Conservation (phyloP, 192 early-diverging fungal species). For the Mortierella hygrophila region DNA sequence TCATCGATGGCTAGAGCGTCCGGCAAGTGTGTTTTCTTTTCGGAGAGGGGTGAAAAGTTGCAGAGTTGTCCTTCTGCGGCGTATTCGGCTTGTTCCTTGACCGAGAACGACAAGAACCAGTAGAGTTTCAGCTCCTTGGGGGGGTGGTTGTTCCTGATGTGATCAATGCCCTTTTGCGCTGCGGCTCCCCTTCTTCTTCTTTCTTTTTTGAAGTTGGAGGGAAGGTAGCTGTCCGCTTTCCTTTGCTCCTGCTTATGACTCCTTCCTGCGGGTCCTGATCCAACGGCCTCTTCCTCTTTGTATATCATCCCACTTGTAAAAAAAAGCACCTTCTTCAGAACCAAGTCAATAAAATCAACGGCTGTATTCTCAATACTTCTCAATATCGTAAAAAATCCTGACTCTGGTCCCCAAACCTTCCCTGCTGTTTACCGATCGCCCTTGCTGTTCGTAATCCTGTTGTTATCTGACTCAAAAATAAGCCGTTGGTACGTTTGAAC, state of each 20-base stretch:
- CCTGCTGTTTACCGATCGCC: too few species aligned
- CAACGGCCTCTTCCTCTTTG: neutral
- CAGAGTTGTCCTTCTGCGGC: conserved; percentile 42
- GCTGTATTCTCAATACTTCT: neutral
- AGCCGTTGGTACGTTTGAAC: neutral
- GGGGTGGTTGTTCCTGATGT: neutral
- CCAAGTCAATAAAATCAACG: neutral
- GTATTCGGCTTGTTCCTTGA: conserved; percentile 24
- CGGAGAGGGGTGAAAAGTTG: conserved; percentile 59
- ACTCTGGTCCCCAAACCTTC: conserved; percentile 8
- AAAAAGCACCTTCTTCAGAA: neutral
- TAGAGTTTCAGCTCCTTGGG: neutral
- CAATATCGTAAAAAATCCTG: conserved; percentile 11
- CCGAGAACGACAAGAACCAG: neutral
- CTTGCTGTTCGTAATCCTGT: neutral
- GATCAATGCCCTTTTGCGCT: neutral
- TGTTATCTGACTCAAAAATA: conserved; percentile 16
- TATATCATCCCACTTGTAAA: neutral
- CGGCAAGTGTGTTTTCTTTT: conserved; percentile 74
- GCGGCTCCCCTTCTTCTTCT: neutral
- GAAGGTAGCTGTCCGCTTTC: neutral
- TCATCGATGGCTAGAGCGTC: conserved; percentile 75
- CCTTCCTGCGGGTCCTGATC: neutral
- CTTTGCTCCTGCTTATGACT: neutral
- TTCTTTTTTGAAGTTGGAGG: neutral